phyloP scores from a whole-genome alignment of 306 rosid species.

The Alnus rubra region DNA sequence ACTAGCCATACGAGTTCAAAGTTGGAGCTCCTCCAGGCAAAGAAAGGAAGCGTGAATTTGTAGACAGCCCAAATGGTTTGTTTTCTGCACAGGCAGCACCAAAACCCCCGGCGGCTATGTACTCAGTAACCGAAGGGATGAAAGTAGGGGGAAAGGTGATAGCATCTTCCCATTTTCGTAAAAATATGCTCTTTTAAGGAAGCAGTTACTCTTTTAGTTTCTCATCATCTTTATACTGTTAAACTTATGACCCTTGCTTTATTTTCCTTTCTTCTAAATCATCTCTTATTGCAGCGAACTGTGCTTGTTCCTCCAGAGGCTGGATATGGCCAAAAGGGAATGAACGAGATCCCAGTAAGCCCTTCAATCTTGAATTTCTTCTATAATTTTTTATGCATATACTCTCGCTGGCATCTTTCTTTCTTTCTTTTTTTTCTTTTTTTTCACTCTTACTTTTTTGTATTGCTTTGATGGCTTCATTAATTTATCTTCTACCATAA shows the following conservation, averaged over 20 bases:
- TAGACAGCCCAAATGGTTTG: slow-evolving; percentile 86
- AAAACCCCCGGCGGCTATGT: slow-evolving; percentile 89
- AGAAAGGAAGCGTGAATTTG: slow-evolving; percentile 92
- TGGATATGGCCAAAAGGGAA: slow-evolving; percentile 81
- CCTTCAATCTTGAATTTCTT: neutral
- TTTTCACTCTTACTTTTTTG: neutral
- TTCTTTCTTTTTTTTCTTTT: neutral
- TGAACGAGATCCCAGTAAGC: slow-evolving; percentile 89
- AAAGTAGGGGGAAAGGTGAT: slow-evolving; percentile 86
- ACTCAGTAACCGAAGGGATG: slow-evolving; percentile 79
- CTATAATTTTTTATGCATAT: neutral
- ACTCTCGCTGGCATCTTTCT: neutral
- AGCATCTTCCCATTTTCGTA: neutral
- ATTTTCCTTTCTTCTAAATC: neutral
- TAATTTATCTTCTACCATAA: neutral
- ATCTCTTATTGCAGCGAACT: slow-evolving; percentile 59
- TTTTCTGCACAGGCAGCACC: slow-evolving; percentile 99
- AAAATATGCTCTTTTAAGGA: neutral
- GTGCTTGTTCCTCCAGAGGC: slow-evolving; percentile 85
- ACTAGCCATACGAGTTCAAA: slow-evolving; percentile 81
- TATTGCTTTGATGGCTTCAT: neutral
- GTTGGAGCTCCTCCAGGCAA: slow-evolving; percentile 90
- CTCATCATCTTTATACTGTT: neutral
- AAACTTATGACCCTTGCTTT: neutral
- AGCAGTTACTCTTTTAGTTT: slow-evolving; percentile 7